Percentiles rank a stretch among this genome's conserved stretches.
Conservation (phyloP, 768 basidiomycete species). For the Albatrellus ellisii region DNA sequence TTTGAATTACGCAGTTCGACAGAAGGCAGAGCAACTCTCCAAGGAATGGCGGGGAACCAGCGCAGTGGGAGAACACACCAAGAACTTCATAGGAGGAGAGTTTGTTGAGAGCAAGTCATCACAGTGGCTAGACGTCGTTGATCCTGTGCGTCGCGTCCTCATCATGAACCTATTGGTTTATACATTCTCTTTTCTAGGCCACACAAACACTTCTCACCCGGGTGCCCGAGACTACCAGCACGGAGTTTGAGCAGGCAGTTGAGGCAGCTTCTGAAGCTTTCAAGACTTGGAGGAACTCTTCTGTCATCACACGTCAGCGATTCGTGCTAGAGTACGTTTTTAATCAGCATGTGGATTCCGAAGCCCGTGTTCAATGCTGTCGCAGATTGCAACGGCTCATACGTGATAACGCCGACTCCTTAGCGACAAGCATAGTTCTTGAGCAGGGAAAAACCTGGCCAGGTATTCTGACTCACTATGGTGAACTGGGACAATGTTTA, state of each 20-base stretch:
- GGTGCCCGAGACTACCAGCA: conserved; percentile 77
- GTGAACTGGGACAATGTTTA: not conserved
- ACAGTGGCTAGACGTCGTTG: conserved; percentile 78
- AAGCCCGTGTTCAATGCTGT: not conserved
- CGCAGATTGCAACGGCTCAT: conserved; percentile 76
- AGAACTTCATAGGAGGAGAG: conserved; percentile 86
- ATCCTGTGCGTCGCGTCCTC: conserved; percentile 51
- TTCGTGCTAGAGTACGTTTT: conserved; percentile 76
- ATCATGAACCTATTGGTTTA: not conserved
- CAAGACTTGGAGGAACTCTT: conserved; percentile 80
- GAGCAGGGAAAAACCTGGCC: conserved; percentile 94
- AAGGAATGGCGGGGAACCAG: conserved; percentile 79
- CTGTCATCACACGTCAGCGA: conserved; percentile 74
- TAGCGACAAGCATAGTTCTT: conserved; percentile 82
- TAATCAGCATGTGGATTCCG: not conserved
- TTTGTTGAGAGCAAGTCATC: conserved; percentile 71
- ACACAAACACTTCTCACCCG: conserved; percentile 83
- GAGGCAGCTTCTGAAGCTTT: conserved; percentile 75
- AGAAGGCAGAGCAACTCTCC: conserved; percentile 58
- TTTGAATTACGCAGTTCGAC: conserved; percentile 39
- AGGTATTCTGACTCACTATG: conserved; percentile 30
- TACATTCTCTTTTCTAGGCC: conserved; percentile 34
- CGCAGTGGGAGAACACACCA: conserved; percentile 75
- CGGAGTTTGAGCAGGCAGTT: conserved; percentile 77
- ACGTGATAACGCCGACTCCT: conserved; percentile 71